These are phyloP conservation scores for Pleurotus cornucopiae DNA, from an alignment of 768 basidiomycete genomes.

Conservation along the genomic window DNA sequence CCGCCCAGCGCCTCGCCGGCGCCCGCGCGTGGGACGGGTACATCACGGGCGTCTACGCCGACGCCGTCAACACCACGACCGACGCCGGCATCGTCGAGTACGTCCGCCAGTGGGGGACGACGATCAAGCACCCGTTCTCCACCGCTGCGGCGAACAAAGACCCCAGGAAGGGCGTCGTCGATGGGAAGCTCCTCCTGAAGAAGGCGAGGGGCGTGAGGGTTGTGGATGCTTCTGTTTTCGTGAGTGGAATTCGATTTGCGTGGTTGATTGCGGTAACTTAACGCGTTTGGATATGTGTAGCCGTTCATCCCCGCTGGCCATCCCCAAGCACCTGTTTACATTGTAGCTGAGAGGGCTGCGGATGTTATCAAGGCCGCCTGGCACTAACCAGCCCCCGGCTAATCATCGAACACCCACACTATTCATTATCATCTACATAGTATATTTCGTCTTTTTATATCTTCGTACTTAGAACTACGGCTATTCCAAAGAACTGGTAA, in stretches of 20 bases:
- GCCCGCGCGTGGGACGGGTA: conserved; percentile 25
- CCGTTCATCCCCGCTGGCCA: conserved; percentile 23
- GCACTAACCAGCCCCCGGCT: neutral
- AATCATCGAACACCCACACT: no score
- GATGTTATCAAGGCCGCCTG: conserved; percentile 21
- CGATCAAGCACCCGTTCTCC: conserved; percentile 23
- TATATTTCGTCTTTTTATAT: no score
- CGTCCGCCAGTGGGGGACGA: conserved; percentile 15
- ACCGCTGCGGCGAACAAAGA: conserved; percentile 21
- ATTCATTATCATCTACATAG: no score
- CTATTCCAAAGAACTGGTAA: no score
- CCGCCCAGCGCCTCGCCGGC: conserved; percentile 18
- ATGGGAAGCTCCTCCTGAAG: conserved; percentile 29
- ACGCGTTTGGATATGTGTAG: conserved; percentile 8
- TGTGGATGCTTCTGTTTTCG: conserved; percentile 34
- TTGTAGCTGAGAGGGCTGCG: conserved; percentile 25
- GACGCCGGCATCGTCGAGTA: conserved; percentile 21
- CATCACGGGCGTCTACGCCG: conserved; percentile 15
- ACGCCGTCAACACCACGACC: conserved; percentile 18
- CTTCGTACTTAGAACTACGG: no score
- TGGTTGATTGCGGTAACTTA: neutral
- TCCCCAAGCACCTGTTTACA: conserved; percentile 23
- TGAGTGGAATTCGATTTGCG: conserved; percentile 11
- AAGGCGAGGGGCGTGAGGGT: conserved; percentile 27
- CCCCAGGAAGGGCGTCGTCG: conserved; percentile 27